Conservation (phyloP, 2,329 filamentous ascomycete species). For the Lachnellula occidentalis region DNA sequence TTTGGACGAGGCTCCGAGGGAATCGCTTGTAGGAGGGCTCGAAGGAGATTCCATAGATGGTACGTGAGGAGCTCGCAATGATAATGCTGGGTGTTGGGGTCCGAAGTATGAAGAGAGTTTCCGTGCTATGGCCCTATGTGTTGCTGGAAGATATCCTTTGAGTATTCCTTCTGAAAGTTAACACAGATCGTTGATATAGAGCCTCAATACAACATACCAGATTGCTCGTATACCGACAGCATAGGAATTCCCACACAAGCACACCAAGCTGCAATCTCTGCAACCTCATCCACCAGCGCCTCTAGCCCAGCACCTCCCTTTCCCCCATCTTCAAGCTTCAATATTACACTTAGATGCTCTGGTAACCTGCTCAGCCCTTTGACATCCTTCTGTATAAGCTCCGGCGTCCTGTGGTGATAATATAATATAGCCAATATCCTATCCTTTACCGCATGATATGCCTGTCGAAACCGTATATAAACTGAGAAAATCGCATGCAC, state of each 20-base stretch:
- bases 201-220: slow-evolving; percentile 52
- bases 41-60: slow-evolving; percentile 49
- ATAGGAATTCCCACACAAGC: slow-evolving; percentile 81
- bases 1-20: slow-evolving; percentile 33
- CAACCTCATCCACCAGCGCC: slow-evolving; percentile 79
- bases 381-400: slow-evolving; percentile 86
- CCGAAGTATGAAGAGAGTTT: slow-evolving; percentile 89
- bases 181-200: not conserved
- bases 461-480: slow-evolving; percentile 75
- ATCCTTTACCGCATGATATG: slow-evolving; percentile 73
- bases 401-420: slow-evolving; percentile 93
- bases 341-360: slow-evolving; percentile 79
- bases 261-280: slow-evolving; percentile 91
- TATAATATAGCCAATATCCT: slow-evolving; percentile 76
- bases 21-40: slow-evolving; percentile 39
- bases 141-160: slow-evolving; percentile 82
- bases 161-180: slow-evolving; percentile 59
- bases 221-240: slow-evolving; percentile 88
- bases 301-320: slow-evolving; percentile 71
- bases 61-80: slow-evolving; percentile 66
- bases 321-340: slow-evolving; percentile 67
- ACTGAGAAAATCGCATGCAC: slow-evolving; percentile 82
- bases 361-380: slow-evolving; percentile 68
- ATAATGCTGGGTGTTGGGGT: slow-evolving; percentile 63
- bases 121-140: slow-evolving; percentile 71